A percentile compares a stretch with the other conserved stretches of the same genome.
These are phyloP conservation scores for Cetradonia linearis DNA, from an alignment of 495 filamentous ascomycete genomes.

Conservation along the genomic window DNA sequence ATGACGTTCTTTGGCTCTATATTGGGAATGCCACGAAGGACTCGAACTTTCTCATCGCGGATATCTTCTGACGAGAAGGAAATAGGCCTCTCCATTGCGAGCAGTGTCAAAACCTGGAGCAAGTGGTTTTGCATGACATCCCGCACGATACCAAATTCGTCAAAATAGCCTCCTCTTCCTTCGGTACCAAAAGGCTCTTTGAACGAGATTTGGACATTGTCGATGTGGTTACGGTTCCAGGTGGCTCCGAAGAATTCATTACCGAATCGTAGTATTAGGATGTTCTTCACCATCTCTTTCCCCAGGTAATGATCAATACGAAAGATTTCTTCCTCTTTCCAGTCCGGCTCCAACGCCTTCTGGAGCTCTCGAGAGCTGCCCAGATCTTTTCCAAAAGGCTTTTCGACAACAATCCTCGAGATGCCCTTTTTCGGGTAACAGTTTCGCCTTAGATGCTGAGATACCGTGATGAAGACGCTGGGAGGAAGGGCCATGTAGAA, in stretches of 20 bases:
- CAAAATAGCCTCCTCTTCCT: slow-evolving; percentile 96
- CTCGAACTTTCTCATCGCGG: slow-evolving; percentile 96
- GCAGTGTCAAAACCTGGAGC: slow-evolving; percentile 87
- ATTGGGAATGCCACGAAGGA: slow-evolving; percentile 82
- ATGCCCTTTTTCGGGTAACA: slow-evolving; percentile 88
- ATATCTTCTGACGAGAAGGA: slow-evolving; percentile 98
- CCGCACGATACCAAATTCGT: slow-evolving; percentile 98
- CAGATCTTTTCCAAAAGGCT: slow-evolving; percentile 97
- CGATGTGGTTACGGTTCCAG: slow-evolving; percentile 99
- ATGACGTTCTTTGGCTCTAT: slow-evolving; percentile 99
- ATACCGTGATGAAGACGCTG: slow-evolving; percentile 95
- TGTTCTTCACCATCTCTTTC: slow-evolving; percentile 99
- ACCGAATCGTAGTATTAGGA: slow-evolving; percentile 93
- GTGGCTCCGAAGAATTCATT: slow-evolving; percentile 99
- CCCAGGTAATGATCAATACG: slow-evolving; percentile 99
- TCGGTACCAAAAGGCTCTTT: slow-evolving; percentile 99
- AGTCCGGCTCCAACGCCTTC: slow-evolving; percentile 91
- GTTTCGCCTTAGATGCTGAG: slow-evolving; percentile 90
- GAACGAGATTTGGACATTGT: slow-evolving; percentile 96
- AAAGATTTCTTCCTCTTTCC: slow-evolving; percentile 99
- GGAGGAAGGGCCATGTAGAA: slow-evolving; percentile 99
- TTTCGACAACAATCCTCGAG: slow-evolving; percentile 95
- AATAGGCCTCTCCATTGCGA: slow-evolving; percentile 97
- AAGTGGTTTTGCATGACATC: slow-evolving; percentile 98
- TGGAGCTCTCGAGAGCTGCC: slow-evolving; percentile 88